Conservation (phyloP, 768 basidiomycete genomes). For the Russula abietina region DNA sequence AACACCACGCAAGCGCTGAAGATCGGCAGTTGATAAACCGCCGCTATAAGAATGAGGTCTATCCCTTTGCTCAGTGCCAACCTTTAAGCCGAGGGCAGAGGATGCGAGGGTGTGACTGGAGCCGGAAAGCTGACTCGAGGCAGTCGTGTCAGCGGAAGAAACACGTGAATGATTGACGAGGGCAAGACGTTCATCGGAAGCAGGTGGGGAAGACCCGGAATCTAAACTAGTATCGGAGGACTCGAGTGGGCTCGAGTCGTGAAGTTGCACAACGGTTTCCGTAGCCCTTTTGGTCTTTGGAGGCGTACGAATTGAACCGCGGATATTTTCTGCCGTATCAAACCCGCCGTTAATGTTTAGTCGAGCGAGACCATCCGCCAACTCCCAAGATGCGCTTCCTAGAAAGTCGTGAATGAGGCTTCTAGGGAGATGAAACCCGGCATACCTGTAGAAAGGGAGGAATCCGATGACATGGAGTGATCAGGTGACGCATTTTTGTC, state of each 20-base stretch:
- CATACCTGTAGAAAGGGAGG: constrained; percentile 32
- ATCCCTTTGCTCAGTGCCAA: constrained; percentile 58
- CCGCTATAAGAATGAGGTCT: constrained; percentile 80
- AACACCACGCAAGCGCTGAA: constrained; percentile 68
- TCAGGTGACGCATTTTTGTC: constrained; percentile 29
- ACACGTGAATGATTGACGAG: constrained; percentile 68
- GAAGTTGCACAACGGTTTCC: constrained; percentile 48
- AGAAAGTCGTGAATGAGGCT: constrained; percentile 56
- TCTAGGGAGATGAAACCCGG: constrained; percentile 57
- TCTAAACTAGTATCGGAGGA: constrained; percentile 65
- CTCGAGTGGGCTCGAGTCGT: constrained; percentile 66
- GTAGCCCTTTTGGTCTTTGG: constrained; percentile 57
- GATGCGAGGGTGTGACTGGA: constrained; percentile 51
- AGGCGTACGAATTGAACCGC: constrained; percentile 53
- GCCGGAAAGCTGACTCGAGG: constrained; percentile 52
- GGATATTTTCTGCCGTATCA: constrained; percentile 40
- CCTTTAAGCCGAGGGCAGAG: constrained; percentile 47
- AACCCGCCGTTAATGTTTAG: constrained; percentile 56
- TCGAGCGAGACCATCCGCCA: constrained; percentile 67
- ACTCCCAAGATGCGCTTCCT: constrained; percentile 49
- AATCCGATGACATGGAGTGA: constrained; percentile 30
- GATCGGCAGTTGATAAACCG: constrained; percentile 64
- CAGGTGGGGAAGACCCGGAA: constrained; percentile 54
- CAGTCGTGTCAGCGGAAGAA: constrained; percentile 72
- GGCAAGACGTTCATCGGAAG: constrained; percentile 58